Evolutionary conservation across 2,329 filamentous ascomycete genomes (phyloP), one percentile per base, ranked within the genome.

Genomic region (Monosporascus ibericus): DNA sequence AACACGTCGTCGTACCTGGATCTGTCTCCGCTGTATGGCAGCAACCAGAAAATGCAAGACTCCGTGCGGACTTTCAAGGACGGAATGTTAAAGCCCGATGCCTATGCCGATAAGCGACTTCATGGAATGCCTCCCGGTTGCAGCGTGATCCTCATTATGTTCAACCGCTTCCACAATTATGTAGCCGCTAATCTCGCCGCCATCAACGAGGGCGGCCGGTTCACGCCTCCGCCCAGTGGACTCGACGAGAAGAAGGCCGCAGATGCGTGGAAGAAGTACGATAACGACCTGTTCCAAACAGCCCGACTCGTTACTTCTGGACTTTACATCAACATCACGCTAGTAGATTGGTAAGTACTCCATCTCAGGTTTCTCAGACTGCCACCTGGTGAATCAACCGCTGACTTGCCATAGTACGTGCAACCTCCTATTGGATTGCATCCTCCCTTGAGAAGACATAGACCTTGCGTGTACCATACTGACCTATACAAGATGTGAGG

Each of bases 91-190:
- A 90, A 92, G 72, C 77, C 85, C 0, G 88, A 92, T 60, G 74
- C 76, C 7, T 92, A 87, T 58, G 82, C 85, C 3, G 86, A 90
- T 63, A 84, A 84, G 68, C 78, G 88, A 50, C 72, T 91, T 2
- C 70, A 86, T 24, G 85, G 82, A 9, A 85, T 88, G 62, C 88
- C 88, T 0, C 85, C 88, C 0, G 86, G 87, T 14, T 86, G 88
- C 5, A 79, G 82, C 52, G 84, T 88, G 5, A 63, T 92, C 3
- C 70, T 92, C 27, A 78, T 92, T 68, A 90, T 91, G 87, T 86
- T 90, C 71, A 87, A 86, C 62, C 80, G 85, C 24, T 95, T 95
- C 71, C 92, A 96, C 71, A 96, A 97, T 70, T 80, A 94, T 58
- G 82, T 91, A 0, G 91, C 88, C 1, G 80, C 84, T 50, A 87